Base-by-base conservation (phyloP, 805 yeast species). In the Barnettozyma californica region DNA sequence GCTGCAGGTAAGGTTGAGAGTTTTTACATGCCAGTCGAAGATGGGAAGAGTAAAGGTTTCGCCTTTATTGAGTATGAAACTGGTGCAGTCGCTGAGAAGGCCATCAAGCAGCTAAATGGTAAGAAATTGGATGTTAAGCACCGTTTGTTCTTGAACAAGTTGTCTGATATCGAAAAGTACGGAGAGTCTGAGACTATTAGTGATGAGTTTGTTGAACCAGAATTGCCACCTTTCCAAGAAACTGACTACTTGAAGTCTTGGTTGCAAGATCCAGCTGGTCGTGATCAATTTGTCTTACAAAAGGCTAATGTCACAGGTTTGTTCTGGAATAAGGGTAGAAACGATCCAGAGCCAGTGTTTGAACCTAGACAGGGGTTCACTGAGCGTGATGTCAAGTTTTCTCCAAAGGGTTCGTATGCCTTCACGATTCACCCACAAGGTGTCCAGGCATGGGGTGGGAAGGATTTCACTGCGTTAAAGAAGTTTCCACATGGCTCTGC, bases 401-500 rank as follows among this genome's bases (percentile, higher is more conserved):
- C 98, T 44, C 96, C 97, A 63, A 83, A 82, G 69, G 99, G 99
- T 68, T 82, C 92, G 11, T 91, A 81, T 63, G 69, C 92, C 55
- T 81, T 87, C 59, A 84, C 97, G 1, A 76, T 90, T 59, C 97
- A 92, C 69, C 89, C 89, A 45, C 95, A 88, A 69, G 98, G 98
- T 75, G 82, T 90, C 49, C 95, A 89, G 66, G 79, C 92, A 25
- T 94, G 97, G 95, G 99, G 98, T 64, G 97, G 98, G 53, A 78
- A 79, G 47, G 74, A 78, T 43, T 89, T 89, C 64, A 80, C 77
- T 54, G 77, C 86, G 60, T 73, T 89, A 58, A 80, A 77, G 60
- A 83, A 89, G 68, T 89, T 87, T 64, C 76, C 83, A 52, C 99
- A 94, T 66, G 91, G 88, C 50, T 88, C 88, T 62, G 97, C 90